These are phyloP conservation scores for Cryphonectria carpinicola DNA, from an alignment of 2,329 filamentous ascomycete species.

Conservation along the genomic window DNA sequence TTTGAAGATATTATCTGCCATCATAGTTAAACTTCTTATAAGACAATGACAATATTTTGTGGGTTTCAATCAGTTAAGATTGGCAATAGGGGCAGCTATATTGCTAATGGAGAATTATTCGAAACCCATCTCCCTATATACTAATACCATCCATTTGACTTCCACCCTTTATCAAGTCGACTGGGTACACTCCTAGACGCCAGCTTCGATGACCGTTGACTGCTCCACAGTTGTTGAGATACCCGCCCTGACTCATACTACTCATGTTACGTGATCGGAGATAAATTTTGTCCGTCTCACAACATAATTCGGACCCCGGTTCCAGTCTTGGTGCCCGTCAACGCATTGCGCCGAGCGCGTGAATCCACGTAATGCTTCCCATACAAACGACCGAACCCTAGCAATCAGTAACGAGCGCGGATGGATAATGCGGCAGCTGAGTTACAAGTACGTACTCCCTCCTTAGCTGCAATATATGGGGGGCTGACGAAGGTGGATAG, in stretches of 20 bases:
- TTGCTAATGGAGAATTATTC: not conserved
- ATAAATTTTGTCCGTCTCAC: not conserved
- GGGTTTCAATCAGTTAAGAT: not conserved
- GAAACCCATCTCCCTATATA: not conserved
- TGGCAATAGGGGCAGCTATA: too few species aligned
- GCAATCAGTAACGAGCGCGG: not conserved
- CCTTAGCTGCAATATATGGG: not conserved
- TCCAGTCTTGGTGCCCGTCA: not conserved
- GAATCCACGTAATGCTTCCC: not conserved
- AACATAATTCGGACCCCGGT: not conserved
- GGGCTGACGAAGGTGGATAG: not conserved
- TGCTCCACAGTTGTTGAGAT: not conserved
- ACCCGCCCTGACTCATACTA: not conserved
- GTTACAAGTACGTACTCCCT: not conserved
- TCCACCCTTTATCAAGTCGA: not conserved
- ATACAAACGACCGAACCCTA: not conserved
- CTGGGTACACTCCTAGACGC: not conserved
- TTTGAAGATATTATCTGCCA: not conserved
- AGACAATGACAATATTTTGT: not conserved
- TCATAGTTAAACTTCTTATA: not conserved
- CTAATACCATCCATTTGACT: not conserved
- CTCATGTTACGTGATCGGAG: constrained; percentile 1
- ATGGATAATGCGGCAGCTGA: not conserved
- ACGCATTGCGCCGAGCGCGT: not conserved
- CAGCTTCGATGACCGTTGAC: not conserved